Percentiles rank a stretch among this genome's conserved stretches.
Conservation (phyloP, 1,284 basidiomycete species). For the Melanopsichium pennsylvanicum region DNA sequence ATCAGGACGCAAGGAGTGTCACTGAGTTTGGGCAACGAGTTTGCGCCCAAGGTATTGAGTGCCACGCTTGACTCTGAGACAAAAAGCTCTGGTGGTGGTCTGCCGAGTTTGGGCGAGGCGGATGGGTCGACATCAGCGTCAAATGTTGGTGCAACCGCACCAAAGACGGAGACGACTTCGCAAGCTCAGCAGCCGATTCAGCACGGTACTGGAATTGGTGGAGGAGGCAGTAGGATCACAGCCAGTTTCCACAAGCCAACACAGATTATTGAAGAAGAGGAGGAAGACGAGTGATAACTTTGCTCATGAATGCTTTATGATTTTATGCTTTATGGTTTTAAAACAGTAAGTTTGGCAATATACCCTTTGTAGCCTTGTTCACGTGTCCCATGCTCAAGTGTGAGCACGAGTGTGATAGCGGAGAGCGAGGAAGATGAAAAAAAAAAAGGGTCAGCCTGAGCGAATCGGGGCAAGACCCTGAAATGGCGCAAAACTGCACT, state of each 20-base stretch:
- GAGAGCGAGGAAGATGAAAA: too few species aligned
- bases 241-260: constrained; percentile 35
- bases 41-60: constrained; percentile 42
- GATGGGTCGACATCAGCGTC: not conserved
- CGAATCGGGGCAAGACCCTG: not conserved
- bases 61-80: constrained; percentile 24
- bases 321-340: not conserved
- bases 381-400: not conserved
- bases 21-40: constrained; percentile 48
- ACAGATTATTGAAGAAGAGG: constrained; percentile 49
- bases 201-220: constrained; percentile 4
- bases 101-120: constrained; percentile 2
- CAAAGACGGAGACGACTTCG: not conserved
- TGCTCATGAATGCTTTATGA: not conserved
- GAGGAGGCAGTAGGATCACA: constrained; percentile 19
- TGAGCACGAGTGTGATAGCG: not conserved
- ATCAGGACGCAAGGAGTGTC: constrained; percentile 20
- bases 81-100: not conserved
- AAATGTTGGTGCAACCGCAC: not conserved
- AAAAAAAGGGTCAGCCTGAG: too few species aligned
- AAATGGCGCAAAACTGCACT: constrained; percentile 21
- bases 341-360: constrained; percentile 1
- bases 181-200: not conserved
- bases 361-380: not conserved
- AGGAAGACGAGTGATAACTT: constrained; percentile 36